Percentiles rank a stretch among this genome's conserved stretches.
These are phyloP conservation scores for Fusarium nanum DNA, from an alignment of 2,329 filamentous ascomycete species.

Conservation along the genomic window DNA sequence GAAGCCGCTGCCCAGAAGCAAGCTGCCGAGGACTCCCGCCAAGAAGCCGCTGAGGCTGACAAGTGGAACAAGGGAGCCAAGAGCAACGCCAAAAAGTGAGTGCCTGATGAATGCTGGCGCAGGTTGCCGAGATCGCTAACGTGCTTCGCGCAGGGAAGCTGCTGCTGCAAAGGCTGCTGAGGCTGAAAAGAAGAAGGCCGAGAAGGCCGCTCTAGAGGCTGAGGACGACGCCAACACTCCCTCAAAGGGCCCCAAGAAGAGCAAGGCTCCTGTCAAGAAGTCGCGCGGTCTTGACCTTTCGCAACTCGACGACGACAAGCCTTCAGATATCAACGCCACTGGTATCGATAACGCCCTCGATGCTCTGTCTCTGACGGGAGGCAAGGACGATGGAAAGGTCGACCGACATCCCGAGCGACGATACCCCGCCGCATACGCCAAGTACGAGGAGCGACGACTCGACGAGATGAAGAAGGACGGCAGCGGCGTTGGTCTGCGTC, in stretches of 20 bases:
- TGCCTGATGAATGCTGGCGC: slow-evolving; percentile 31
- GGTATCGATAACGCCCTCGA: slow-evolving; percentile 96
- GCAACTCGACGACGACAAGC: slow-evolving; percentile 74
- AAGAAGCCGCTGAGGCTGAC: slow-evolving; percentile 73
- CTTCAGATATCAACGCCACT: slow-evolving; percentile 77
- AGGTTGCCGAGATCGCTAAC: slow-evolving; percentile 21
- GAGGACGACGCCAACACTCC: slow-evolving; percentile 80
- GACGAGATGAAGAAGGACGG: slow-evolving; percentile 88
- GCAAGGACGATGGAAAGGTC: slow-evolving; percentile 73
- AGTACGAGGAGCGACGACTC: slow-evolving; percentile 83
- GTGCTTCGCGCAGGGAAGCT: slow-evolving; percentile 48
- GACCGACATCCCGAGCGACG: slow-evolving; percentile 90
- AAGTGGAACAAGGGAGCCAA: slow-evolving; percentile 91
- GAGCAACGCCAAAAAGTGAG: slow-evolving; percentile 86
- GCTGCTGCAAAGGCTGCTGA: slow-evolving; percentile 77
- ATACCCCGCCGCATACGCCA: slow-evolving; percentile 86
- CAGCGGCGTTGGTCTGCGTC: slow-evolving; percentile 75
- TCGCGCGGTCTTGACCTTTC: slow-evolving; percentile 78
- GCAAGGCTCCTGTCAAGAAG: slow-evolving; percentile 76
- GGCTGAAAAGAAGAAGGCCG: slow-evolving; percentile 91
- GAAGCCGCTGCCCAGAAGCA: slow-evolving; percentile 85
- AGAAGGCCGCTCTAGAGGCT: slow-evolving; percentile 83
- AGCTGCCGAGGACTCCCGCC: slow-evolving; percentile 75
- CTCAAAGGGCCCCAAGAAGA: slow-evolving; percentile 72
- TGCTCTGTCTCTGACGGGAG: slow-evolving; percentile 75